phyloP scores from a whole-genome alignment of 192 early-diverging fungal genomes.

The Backusella macrospora region DNA sequence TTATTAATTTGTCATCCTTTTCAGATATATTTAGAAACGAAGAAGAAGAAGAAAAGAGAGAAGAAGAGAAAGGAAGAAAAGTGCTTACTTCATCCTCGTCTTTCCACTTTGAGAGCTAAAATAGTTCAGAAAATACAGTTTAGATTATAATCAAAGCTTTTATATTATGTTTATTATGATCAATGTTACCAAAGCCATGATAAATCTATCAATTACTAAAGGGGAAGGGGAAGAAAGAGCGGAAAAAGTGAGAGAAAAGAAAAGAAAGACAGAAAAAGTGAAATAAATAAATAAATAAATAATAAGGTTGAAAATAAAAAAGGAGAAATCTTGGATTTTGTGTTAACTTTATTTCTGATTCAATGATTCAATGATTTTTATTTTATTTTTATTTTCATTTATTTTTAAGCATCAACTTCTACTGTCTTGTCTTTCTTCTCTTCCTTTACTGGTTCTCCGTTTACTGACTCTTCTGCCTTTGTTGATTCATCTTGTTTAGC shows the following conservation, averaged over 20 bases:
- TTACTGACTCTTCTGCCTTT: background rate
- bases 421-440: background rate
- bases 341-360: constrained; percentile 6
- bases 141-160: too few species aligned
- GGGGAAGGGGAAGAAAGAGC: background rate
- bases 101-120: constrained; percentile 11
- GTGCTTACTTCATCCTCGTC: constrained; percentile 10
- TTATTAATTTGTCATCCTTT: too few species aligned
- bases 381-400: too few species aligned
- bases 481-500: background rate
- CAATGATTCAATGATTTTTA: too few species aligned
- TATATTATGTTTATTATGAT: background rate
- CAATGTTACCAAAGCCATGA: constrained; percentile 8
- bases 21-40: too few species aligned
- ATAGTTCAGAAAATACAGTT: too few species aligned
- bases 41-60: too few species aligned
- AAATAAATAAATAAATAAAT: background rate
- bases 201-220: background rate
- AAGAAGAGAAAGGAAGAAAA: background rate
- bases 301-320: background rate
- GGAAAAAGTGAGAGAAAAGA: background rate
- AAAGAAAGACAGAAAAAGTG: background rate
- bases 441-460: background rate
- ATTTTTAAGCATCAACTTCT: background rate
- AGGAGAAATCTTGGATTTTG: constrained; percentile 15